Conservation (phyloP, 768 basidiomycete species). For the Austroboletus eburneus region DNA sequence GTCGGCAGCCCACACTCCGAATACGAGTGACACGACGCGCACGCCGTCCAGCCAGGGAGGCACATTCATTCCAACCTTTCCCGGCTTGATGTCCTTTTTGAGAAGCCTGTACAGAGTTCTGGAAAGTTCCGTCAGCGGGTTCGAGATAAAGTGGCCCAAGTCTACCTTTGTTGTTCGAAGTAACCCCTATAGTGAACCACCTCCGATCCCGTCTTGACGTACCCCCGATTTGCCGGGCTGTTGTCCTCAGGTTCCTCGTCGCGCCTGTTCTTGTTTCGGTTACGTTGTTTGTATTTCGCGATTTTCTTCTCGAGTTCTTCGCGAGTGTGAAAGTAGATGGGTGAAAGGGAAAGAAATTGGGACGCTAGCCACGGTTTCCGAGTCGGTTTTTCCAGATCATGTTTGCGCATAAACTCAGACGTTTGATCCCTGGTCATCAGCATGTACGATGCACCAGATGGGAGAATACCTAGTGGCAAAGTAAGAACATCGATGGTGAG, state of each 20-base stretch:
- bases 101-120: constrained; percentile 34
- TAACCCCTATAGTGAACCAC: constrained; percentile 30
- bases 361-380: constrained; percentile 10
- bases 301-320: constrained; percentile 38
- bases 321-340: constrained; percentile 37
- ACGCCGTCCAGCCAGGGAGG: constrained; percentile 31
- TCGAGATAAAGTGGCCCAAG: background rate
- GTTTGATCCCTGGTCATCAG: constrained; percentile 36
- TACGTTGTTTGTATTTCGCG: constrained; percentile 35
- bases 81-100: constrained; percentile 16
- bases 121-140: background rate
- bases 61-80: constrained; percentile 30
- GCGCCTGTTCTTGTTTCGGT: constrained; percentile 29
- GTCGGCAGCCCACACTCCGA: constrained; percentile 35
- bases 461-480: constrained; percentile 38
- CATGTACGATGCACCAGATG: constrained; percentile 42
- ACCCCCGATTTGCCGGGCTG: constrained; percentile 42
- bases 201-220: constrained; percentile 19
- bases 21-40: constrained; percentile 35
- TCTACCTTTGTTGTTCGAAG: constrained; percentile 45
- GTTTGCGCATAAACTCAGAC: constrained; percentile 16
- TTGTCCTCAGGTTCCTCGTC: constrained; percentile 28
- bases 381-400: constrained; percentile 14
- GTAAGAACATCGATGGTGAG: background rate
- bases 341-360: constrained; percentile 45